Conservation (phyloP, 257 asterid genomes). For the Parsonsia alboflavescens region DNA sequence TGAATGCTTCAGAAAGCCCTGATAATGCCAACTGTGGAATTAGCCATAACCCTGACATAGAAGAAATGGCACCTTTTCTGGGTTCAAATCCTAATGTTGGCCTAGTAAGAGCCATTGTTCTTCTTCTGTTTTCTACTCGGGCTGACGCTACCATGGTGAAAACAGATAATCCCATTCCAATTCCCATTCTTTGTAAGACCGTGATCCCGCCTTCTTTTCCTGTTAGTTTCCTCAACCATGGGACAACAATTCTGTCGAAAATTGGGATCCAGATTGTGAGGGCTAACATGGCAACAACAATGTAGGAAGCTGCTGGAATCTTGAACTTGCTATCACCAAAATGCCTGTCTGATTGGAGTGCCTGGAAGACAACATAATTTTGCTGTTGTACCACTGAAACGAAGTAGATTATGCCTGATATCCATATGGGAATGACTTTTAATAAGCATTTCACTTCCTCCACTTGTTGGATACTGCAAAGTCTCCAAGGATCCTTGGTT, state of each 20-base stretch:
- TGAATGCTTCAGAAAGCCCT: constrained; percentile 33
- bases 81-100: constrained; percentile 24
- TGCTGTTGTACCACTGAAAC: constrained; percentile 17
- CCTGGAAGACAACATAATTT: constrained; percentile 25
- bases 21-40: constrained; percentile 31
- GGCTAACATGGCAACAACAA: constrained; percentile 23
- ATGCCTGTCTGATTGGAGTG: constrained; percentile 24
- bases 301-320: constrained; percentile 37
- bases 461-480: constrained; percentile 35
- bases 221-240: constrained; percentile 16
- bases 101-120: constrained; percentile 11
- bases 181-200: constrained; percentile 28
- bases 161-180: constrained; percentile 13
- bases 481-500: constrained; percentile 28
- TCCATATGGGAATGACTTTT: constrained; percentile 30
- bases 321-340: constrained; percentile 15
- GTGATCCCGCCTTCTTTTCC: constrained; percentile 24
- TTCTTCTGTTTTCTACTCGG: constrained; percentile 18
- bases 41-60: constrained; percentile 37
- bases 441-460: constrained; percentile 33
- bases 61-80: constrained; percentile 20
- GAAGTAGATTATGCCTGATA: constrained; percentile 20
- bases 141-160: constrained; percentile 21
- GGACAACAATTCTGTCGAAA: constrained; percentile 25
- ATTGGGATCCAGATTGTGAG: constrained; percentile 25